Evolutionary conservation across 2,329 filamentous ascomycete species (phyloP).

Genomic region (Pseudogymnoascus destructans): DNA sequence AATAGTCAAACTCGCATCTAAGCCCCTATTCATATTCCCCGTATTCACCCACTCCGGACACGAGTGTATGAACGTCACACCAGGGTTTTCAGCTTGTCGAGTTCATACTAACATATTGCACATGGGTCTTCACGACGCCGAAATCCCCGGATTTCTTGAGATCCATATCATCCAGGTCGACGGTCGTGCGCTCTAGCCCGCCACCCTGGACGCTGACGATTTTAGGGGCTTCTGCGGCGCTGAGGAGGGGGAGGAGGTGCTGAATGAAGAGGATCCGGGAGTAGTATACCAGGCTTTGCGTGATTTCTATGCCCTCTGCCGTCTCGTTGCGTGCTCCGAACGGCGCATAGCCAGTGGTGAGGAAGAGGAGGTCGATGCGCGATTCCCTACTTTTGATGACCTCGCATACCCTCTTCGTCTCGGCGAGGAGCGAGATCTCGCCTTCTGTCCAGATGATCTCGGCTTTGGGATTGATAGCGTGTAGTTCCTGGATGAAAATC

Average conservation of each 20-base stretch:
- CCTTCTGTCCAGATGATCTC: conserved; percentile 30
- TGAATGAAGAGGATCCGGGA: conserved; percentile 39
- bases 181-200: conserved; percentile 33
- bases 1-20: conserved; percentile 15
- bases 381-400: conserved; percentile 31
- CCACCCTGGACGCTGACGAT: conserved; percentile 41
- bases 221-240: conserved; percentile 31
- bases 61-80: conserved; percentile 28
- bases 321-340: conserved; percentile 31
- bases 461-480: conserved; percentile 29
- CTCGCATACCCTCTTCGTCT: conserved; percentile 34
- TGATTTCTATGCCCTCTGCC: conserved; percentile 38
- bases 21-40: conserved; percentile 11
- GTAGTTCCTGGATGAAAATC: conserved; percentile 27
- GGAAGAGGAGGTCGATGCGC: conserved; percentile 33
- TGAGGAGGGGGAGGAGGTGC: conserved; percentile 43
- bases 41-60: conserved; percentile 28
- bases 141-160: conserved; percentile 24
- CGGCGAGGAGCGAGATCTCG: conserved; percentile 36
- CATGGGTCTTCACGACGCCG: conserved; percentile 27
- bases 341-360: conserved; percentile 28
- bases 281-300: conserved; percentile 39
- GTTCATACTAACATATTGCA: conserved; percentile 35
- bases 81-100: conserved; percentile 32
- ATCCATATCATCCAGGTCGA: conserved; percentile 33